phyloP scores from a whole-genome alignment of 495 filamentous ascomycete genomes.

The Parathielavia appendiculata region DNA sequence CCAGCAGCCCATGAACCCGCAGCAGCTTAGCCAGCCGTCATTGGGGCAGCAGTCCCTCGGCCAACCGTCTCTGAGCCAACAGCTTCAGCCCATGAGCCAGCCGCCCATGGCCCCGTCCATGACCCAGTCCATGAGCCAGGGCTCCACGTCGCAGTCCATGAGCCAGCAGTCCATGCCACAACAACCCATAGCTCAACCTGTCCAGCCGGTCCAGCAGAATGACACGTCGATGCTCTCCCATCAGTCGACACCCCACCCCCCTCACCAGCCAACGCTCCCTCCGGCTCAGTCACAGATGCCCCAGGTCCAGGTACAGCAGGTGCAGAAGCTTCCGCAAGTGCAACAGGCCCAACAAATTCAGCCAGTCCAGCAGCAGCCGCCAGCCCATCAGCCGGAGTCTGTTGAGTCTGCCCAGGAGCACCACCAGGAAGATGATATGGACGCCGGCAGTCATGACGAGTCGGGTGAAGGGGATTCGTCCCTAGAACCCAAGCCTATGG shows the following conservation, averaged over 20 bases:
- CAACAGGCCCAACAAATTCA: slow-evolving; percentile 36
- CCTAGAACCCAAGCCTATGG: slow-evolving; percentile 41
- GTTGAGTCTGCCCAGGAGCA: slow-evolving; percentile 31
- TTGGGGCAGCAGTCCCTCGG: slow-evolving; percentile 18
- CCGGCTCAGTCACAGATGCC: slow-evolving; percentile 24
- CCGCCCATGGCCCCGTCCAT: slow-evolving; percentile 22
- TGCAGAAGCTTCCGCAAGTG: slow-evolving; percentile 37
- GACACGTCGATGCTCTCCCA: slow-evolving; percentile 31
- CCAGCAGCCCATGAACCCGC: slow-evolving; percentile 15
- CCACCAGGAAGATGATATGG: slow-evolving; percentile 42
- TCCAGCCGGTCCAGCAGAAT: slow-evolving; percentile 30
- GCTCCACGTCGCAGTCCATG: slow-evolving; percentile 19
- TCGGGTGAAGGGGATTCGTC: slow-evolving; percentile 36
- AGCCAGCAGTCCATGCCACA: slow-evolving; percentile 18
- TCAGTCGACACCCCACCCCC: slow-evolving; percentile 25
- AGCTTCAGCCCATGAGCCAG: slow-evolving; percentile 21
- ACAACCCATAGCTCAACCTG: slow-evolving; percentile 20
- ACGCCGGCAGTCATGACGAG: slow-evolving; percentile 38
- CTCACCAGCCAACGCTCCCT: slow-evolving; percentile 27
- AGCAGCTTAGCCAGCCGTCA: slow-evolving; percentile 23
- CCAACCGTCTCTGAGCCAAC: slow-evolving; percentile 22
- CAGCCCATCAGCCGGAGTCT: slow-evolving; percentile 36
- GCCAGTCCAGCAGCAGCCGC: slow-evolving; percentile 33
- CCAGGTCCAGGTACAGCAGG: slow-evolving; percentile 32
- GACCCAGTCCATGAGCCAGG: slow-evolving; percentile 27